phyloP scores from a whole-genome alignment of 2,329 filamentous ascomycete species.

The Sporothrix schenckii region DNA sequence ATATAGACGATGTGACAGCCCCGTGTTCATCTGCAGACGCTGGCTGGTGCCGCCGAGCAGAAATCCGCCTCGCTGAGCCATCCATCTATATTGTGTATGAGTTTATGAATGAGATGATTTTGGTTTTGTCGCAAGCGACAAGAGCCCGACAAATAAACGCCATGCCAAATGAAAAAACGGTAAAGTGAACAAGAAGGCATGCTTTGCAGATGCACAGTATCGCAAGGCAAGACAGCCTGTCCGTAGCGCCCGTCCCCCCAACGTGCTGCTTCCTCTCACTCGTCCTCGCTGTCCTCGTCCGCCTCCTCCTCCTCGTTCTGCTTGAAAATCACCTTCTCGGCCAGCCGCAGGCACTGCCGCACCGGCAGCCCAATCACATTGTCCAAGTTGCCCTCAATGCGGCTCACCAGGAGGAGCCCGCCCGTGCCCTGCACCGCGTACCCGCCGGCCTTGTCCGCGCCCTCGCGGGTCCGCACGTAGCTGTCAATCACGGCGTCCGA shows the following conservation, averaged over 20 bases:
- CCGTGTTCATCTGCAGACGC: neutral
- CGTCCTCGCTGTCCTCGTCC: constrained; percentile 54
- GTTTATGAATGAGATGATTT: constrained; percentile 1
- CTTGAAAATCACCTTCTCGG: constrained; percentile 82
- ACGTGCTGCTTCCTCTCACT: constrained; percentile 27
- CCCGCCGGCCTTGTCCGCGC: constrained; percentile 92
- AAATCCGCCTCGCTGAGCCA: neutral
- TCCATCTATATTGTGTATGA: constrained; percentile 19
- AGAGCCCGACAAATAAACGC: constrained; percentile 5
- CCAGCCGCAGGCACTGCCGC: constrained; percentile 73
- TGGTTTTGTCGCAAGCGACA: neutral
- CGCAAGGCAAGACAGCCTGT: constrained; percentile 7
- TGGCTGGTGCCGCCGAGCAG: constrained; percentile 1
- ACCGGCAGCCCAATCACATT: constrained; percentile 93
- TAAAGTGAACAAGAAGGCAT: no score
- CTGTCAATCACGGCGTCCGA: constrained; percentile 79
- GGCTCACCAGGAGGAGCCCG: constrained; percentile 82
- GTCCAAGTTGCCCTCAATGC: constrained; percentile 85
- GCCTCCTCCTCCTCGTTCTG: constrained; percentile 66
- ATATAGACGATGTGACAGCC: constrained; percentile 4
- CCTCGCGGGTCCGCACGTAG: constrained; percentile 83
- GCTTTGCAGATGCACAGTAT: neutral
- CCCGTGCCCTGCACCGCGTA: constrained; percentile 93
- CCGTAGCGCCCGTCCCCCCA: neutral
- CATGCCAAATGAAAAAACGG: neutral